Percentiles rank a stretch among this genome's conserved stretches.
These are phyloP conservation scores for Gossypium davidsonii DNA, from an alignment of 441 rosid genomes.

Conservation along the genomic window DNA sequence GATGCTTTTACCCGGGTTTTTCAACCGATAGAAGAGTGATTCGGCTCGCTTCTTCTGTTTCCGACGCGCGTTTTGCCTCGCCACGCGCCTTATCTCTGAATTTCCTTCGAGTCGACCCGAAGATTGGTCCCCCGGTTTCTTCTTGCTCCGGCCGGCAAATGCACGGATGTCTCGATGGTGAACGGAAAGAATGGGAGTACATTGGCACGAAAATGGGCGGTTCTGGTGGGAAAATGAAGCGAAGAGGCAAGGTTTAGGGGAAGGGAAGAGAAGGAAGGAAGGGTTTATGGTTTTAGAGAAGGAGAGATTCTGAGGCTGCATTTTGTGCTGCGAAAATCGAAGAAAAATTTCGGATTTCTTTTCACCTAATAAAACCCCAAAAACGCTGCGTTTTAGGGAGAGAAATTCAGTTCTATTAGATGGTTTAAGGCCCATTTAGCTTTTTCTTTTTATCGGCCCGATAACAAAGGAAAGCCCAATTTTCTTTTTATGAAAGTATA, in stretches of 20 bases:
- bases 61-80: conserved; percentile 42
- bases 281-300: conserved; percentile 79
- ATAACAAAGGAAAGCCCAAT: not conserved
- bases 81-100: conserved; percentile 40
- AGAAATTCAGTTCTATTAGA: not conserved
- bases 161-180: conserved; percentile 44
- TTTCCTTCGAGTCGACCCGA: conserved; percentile 58
- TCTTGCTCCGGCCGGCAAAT: conserved; percentile 88
- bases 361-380: not conserved
- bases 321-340: conserved; percentile 7
- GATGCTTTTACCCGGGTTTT: conserved; percentile 42
- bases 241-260: conserved; percentile 21
- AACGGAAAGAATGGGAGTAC: conserved; percentile 18
- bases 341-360: not conserved
- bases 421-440: not conserved
- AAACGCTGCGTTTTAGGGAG: not conserved
- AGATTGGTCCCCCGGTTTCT: conserved; percentile 53
- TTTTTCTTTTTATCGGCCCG: not conserved
- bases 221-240: conserved; percentile 11
- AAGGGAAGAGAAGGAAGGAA: conserved; percentile 19
- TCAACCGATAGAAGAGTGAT: conserved; percentile 58
- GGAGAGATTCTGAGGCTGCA: conserved; percentile 41
- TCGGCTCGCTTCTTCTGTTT: conserved; percentile 47
- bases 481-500: not conserved
- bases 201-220: not conserved